Evolutionary conservation across 1,139 yeast species (phyloP).

Genomic region (Kodamaea ohmeri): DNA sequence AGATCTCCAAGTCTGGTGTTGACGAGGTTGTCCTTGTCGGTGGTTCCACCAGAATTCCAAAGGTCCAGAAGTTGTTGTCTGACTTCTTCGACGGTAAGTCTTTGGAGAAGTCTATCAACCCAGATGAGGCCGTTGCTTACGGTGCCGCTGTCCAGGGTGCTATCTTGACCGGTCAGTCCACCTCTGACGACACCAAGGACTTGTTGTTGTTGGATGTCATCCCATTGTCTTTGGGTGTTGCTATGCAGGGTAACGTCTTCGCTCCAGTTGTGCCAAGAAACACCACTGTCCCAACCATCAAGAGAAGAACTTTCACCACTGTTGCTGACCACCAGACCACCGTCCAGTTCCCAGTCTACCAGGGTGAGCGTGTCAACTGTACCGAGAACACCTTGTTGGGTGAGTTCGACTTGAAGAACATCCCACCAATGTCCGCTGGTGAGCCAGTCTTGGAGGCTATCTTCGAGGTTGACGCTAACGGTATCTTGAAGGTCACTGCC

Average conservation of each 20-base stretch:
- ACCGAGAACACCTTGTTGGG: slow-evolving; percentile 98
- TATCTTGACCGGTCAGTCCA: slow-evolving; percentile 95
- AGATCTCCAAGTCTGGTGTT: slow-evolving; percentile 82
- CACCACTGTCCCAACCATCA: slow-evolving; percentile 99
- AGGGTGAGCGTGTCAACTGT: slow-evolving; percentile 99
- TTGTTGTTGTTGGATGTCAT: slow-evolving; percentile 96
- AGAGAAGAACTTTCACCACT: slow-evolving; percentile 99
- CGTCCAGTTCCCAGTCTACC: slow-evolving; percentile 99
- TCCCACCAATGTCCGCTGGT: slow-evolving; percentile 99
- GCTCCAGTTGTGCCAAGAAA: slow-evolving; percentile 99
- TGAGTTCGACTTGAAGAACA: slow-evolving; percentile 98
- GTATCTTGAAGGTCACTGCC: slow-evolving; percentile 99
- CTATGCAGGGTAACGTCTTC: slow-evolving; percentile 99
- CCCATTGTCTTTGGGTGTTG: slow-evolving; percentile 99
- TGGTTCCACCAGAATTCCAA: slow-evolving; percentile 99
- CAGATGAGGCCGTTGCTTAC: slow-evolving; percentile 98
- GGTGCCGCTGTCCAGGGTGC: slow-evolving; percentile 99
- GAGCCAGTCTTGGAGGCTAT: slow-evolving; percentile 99
- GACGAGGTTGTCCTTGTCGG: slow-evolving; percentile 98
- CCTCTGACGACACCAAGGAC: slow-evolving; percentile 96
- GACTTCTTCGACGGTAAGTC: slow-evolving; percentile 99
- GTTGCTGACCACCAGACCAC: slow-evolving; percentile 99
- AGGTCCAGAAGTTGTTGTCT: slow-evolving; percentile 94
- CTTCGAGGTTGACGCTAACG: slow-evolving; percentile 99
- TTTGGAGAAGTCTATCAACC: slow-evolving; percentile 95